Evolutionary conservation across 257 asterid genomes (phyloP), one percentile per base, ranked within the genome.

Genomic region (Scutellaria minor): DNA sequence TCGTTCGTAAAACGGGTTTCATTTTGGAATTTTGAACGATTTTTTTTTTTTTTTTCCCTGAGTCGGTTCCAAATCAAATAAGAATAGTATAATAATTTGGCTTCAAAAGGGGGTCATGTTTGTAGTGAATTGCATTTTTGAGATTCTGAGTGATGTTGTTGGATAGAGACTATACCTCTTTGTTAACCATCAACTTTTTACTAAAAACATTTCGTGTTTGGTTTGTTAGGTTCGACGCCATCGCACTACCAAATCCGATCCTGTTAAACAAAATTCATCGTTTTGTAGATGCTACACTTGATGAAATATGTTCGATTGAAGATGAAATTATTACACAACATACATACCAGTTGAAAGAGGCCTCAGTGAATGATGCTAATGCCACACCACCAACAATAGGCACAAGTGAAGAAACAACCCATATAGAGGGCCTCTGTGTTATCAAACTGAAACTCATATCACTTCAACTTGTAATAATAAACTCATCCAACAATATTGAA

Each of bases 331-430:
- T 31, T 31, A 31, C 37, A 31, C 54, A 4, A 60, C 42, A 0
- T 53, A 37, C 83, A 1, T 84, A 93, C 98, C 98, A 90, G 78
- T 93, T 90, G 86, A 93, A 93, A 65, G 97, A 89, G 70, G 80
- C 90, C 79, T 93, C 97, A 5, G 96, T 87, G 82, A 86, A 87
- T 51, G 98, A 93, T 70, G 97, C 95, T 78, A 93, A 76, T 51
- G 96, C 95, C 78, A 93, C 97, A 66, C 96, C 98, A 67, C 93
- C 95, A 68, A 93, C 96, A 70, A 90, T 81, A 42, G 98, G 98
- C 72, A 89, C 80, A 56, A 93, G 85, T 58, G 97, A 90, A 68
- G 89, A 73, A 55, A 87, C 87, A 27, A 89, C 84, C 96, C 93
- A 86, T 13, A 75, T 42, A 59, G 97, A 86, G 46, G 97, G 98